These are phyloP conservation scores for Pythium biforme DNA, from an alignment of 352 stramenopile genomes.

Conservation along the genomic window DNA sequence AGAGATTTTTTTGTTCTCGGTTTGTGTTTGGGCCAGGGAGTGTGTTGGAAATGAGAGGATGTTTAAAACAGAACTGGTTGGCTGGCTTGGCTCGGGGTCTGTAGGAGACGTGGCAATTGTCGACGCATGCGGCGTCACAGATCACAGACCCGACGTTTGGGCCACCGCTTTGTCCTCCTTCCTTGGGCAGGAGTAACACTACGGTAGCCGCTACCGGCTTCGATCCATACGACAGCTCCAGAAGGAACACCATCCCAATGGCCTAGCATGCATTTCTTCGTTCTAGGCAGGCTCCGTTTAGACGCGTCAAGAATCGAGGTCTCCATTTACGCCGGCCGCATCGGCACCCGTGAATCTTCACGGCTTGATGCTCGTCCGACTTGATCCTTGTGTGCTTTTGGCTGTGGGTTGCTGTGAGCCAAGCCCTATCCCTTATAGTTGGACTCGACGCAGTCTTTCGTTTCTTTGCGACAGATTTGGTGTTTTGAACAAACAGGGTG, in stretches of 20 bases:
- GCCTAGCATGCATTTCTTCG: too few species aligned
- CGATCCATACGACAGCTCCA: too few species aligned
- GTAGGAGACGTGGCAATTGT: not conserved
- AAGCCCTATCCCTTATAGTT: not conserved
- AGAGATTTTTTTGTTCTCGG: not conserved
- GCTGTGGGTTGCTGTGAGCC: not conserved
- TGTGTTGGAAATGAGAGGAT: conserved; percentile 22
- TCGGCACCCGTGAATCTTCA: too few species aligned
- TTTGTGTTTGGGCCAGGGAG: not conserved
- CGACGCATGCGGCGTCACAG: conserved; percentile 23
- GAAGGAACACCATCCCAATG: too few species aligned
- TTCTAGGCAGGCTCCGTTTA: too few species aligned
- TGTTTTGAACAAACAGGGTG: conserved; percentile 1
- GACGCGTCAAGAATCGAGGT: too few species aligned
- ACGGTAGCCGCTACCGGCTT: too few species aligned
- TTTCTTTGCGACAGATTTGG: not conserved
- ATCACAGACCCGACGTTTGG: not conserved
- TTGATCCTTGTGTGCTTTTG: not conserved
- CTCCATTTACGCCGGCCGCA: too few species aligned
- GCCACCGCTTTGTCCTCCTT: too few species aligned
- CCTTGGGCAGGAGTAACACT: too few species aligned
- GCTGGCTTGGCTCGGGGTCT: not conserved
- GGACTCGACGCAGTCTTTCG: not conserved
- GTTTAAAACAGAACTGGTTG: conserved; percentile 10
- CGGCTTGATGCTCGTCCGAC: too few species aligned